phyloP scores from a whole-genome alignment of 2,329 filamentous ascomycete species.

The Arthrobotrys iridis region DNA sequence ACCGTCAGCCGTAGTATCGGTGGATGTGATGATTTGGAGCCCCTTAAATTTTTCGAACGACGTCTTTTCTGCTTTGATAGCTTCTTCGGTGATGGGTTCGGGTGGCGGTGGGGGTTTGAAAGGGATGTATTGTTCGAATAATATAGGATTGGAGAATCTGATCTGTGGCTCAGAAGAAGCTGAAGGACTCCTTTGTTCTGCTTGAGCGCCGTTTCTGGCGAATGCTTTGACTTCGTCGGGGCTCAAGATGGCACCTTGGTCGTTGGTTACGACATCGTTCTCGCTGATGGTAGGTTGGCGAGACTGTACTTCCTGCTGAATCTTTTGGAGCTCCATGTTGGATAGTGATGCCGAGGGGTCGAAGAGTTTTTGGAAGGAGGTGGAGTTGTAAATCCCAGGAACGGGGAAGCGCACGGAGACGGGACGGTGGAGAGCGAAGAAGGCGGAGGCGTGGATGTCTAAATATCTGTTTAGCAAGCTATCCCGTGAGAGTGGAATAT shows the following conservation, averaged over 20 bases:
- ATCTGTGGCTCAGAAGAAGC: conserved; percentile 67
- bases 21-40: conserved; percentile 17
- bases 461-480: not conserved
- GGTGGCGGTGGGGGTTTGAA: conserved; percentile 88
- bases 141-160: conserved; percentile 74
- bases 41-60: conserved; percentile 19
- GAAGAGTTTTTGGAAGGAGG: conserved; percentile 87
- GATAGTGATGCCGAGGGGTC: conserved; percentile 66
- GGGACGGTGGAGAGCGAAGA: conserved; percentile 95
- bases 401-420: conserved; percentile 87
- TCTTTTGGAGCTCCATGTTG: conserved; percentile 61
- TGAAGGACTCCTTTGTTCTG: conserved; percentile 63
- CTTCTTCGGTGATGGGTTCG: conserved; percentile 65
- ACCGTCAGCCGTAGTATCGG: not conserved
- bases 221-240: conserved; percentile 69
- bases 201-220: conserved; percentile 58
- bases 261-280: conserved; percentile 55
- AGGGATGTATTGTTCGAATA: conserved; percentile 77
- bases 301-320: conserved; percentile 75
- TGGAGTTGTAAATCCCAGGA: conserved; percentile 75
- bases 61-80: conserved; percentile 53
- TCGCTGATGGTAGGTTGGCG: conserved; percentile 59
- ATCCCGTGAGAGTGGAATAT: not conserved
- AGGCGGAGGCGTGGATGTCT: conserved; percentile 89
- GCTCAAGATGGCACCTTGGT: conserved; percentile 68